phyloP scores from a whole-genome alignment of 2,329 filamentous ascomycete species.

The Dothiorella sarmentorum region DNA sequence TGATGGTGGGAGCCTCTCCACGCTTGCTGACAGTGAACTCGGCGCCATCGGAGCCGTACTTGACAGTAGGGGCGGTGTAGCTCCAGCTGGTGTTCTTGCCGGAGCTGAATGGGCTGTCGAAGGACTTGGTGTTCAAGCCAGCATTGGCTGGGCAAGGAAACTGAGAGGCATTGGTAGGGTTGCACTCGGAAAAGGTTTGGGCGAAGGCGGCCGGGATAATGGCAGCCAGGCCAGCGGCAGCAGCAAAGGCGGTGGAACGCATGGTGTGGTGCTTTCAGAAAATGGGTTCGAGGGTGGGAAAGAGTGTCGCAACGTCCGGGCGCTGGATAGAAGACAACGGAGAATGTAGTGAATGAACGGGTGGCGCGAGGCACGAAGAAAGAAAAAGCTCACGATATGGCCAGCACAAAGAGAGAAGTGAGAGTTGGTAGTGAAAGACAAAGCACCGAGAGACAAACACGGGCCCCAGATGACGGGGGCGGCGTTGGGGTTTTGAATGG shows the following conservation, averaged over 20 bases:
- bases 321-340: not conserved
- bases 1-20: constrained; percentile 61
- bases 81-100: constrained; percentile 40
- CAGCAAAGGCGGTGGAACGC: constrained; percentile 4
- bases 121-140: constrained; percentile 37
- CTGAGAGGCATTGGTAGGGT: constrained; percentile 39
- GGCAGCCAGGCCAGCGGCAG: constrained; percentile 20
- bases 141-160: constrained; percentile 44
- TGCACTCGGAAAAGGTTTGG: constrained; percentile 46
- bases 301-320: constrained; percentile 2
- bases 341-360: constrained; percentile 2
- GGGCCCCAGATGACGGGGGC: not conserved
- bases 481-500: constrained; percentile 9
- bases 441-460: constrained; percentile 1
- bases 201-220: constrained; percentile 30
- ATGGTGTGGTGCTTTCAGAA: constrained; percentile 2
- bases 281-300: not conserved
- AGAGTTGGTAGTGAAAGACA: constrained; percentile 7
- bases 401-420: constrained; percentile 12
- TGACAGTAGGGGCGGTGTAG: constrained; percentile 42
- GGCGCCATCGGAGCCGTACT: constrained; percentile 43
- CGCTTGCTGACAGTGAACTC: constrained; percentile 49
- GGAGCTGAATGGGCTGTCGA: constrained; percentile 44
- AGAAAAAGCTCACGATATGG: constrained; percentile 4
- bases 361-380: not conserved